Base-by-base conservation (phyloP, 2,329 filamentous ascomycete genomes). In the Sclerotinia borealis region DNA sequence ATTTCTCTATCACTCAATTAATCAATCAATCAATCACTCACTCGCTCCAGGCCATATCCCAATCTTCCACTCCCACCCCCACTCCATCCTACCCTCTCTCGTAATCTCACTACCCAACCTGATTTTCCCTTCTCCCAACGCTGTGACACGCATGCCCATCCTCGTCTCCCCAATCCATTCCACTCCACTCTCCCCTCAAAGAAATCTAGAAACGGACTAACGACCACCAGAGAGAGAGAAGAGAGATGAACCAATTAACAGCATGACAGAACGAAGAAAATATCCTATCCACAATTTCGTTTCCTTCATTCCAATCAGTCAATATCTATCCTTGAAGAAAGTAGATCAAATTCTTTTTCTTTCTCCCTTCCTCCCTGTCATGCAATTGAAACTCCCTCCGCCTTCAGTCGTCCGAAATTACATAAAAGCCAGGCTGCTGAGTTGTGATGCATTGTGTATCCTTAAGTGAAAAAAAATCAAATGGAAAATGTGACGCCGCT, bases 271-370 rank as follows among this genome's bases (percentile, higher is more conserved):
- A 22, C 10, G n/a, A 8, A 13, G 34, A 45, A 56, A 5, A 43
- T 15, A 56, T 25, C 27, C 37, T 19, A 34, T 45, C 19, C 27
- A 27, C 15, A 34, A 56, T 15, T 43, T 56, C 52, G n/a, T 45
- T 56, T 56, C 13, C 17, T 17, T 43, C 52, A 34, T 56, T 34
- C 37, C 39, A 56, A 56, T 43, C 39, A 56, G 10, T 43, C 52
- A 45, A 56, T 56, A 34, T 31, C 27, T 19, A 43, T 56, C 52
- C 39, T 56, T 56, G 29, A 56, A 34, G n/a, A 45, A 43, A 56
- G n/a, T 17, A 22, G 19, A 31, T 41, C 27, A 13, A 31, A 56
- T n/a, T n/a, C 29, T 41, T 19, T 17, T 39, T 45, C 49, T 6
- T 56, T 43, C 27, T 31, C 27, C 19, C 27, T 34, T 22, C 52